Evolutionary conservation across 805 yeast genomes (phyloP), one percentile per base, ranked within the genome.

Genomic region (Candida taoyuanica): DNA sequence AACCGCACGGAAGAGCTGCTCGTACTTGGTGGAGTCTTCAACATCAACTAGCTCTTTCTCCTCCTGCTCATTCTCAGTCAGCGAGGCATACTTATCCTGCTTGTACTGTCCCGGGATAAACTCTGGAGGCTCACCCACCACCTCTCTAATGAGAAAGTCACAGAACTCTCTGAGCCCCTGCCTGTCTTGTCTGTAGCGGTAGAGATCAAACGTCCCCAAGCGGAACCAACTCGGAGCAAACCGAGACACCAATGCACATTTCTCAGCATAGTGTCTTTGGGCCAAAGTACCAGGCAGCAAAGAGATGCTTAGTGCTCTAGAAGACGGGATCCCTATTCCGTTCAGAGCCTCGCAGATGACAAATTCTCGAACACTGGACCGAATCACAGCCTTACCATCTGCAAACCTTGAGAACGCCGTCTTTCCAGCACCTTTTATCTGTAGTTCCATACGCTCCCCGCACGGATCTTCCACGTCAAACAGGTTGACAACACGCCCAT

Each of bases 391-490:
- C 55, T 86, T 87, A 4, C 98, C 98, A 62, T 91, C 98, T 1
- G 96, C 98, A 68, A 89, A 91, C 43, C 98, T 71, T 0, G 95
- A 84, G 58, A 73, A 91, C 1, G 98, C 96, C 0, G 98, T 91
- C 48, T 74, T 66, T 0, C 98, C 98, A 3, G 93, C 78, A 0
- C 98, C 98, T 63, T 91, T 91, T 46, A 91, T 62, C 62, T 91
- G 98, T 2, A 91, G 48, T 46, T 81, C 91, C 30, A 39, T 42
- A 25, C 61, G 58, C 5, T 71, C 59, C 16, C 73, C 68, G 3
- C 43, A 47, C 3, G 50, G 52, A 48, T 74, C 78, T 5, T 70
- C 68, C 0, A 82, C 62, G 47, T 85, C 91, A 63, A 91, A 89
- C 31, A 91, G 63, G 52, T 84, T 86, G 6, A 81, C 73, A 2